These are phyloP conservation scores for Suhomyces yuchorum DNA, from an alignment of 1,139 yeast genomes.

Conservation along the genomic window DNA sequence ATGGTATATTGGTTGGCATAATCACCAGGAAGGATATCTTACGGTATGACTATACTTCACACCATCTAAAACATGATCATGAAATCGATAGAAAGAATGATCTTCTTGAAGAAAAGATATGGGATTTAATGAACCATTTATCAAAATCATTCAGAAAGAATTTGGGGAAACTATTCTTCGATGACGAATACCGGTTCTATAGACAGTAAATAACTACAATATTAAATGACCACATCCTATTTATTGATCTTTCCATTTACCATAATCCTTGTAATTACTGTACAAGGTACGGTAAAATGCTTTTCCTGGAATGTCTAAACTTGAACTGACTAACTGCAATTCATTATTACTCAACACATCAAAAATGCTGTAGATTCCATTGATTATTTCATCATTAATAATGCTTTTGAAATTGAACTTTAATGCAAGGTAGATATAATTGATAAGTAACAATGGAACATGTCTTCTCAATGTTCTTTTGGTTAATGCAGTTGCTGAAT, in stretches of 20 bases:
- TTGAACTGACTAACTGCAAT: slow-evolving; percentile 60
- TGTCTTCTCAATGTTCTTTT: slow-evolving; percentile 65
- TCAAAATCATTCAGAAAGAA: slow-evolving; percentile 24
- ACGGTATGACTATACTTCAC: slow-evolving; percentile 49
- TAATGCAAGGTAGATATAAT: slow-evolving; percentile 55
- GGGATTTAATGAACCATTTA: slow-evolving; percentile 37
- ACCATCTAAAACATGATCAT: slow-evolving; percentile 23
- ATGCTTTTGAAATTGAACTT: slow-evolving; percentile 48
- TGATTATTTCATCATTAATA: slow-evolving; percentile 53
- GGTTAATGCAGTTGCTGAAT: slow-evolving; percentile 56
- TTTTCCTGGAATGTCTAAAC: slow-evolving; percentile 73
- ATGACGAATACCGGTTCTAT: slow-evolving; percentile 29
- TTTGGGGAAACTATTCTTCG: slow-evolving; percentile 34
- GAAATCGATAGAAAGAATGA: slow-evolving; percentile 20
- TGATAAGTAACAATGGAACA: slow-evolving; percentile 61
- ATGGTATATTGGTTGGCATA: slow-evolving; percentile 58
- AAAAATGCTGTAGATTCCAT: slow-evolving; percentile 64
- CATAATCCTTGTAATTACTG: slow-evolving; percentile 71
- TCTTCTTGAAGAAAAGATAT: slow-evolving; percentile 36
- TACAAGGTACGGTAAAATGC: slow-evolving; percentile 68
- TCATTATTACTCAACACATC: slow-evolving; percentile 72
- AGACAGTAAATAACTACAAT: not conserved
- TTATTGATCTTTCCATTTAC: slow-evolving; percentile 74
- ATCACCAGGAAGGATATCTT: slow-evolving; percentile 70
- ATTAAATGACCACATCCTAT: not conserved